Conservation (phyloP, 2,329 filamentous ascomycete genomes). For the Aspergillus oerlinghausenensis region DNA sequence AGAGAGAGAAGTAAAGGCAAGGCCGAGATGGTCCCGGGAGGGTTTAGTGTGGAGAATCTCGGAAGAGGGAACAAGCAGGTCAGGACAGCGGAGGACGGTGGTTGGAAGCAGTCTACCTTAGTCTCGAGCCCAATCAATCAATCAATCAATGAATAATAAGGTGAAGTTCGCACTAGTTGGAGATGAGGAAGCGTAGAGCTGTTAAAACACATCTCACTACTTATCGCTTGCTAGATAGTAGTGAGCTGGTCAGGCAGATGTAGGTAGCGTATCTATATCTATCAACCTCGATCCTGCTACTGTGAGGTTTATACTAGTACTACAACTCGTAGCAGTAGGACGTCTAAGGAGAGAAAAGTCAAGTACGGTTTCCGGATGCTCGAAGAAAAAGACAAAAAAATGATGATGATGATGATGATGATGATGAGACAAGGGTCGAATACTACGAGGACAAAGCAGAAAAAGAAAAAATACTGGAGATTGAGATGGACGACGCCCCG, state of each 20-base stretch:
- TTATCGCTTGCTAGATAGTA: neutral
- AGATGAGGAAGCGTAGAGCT: neutral
- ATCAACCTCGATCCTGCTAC: neutral
- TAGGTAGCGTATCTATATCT: neutral
- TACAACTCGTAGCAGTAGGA: neutral
- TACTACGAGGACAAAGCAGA: neutral
- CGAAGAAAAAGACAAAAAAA: neutral
- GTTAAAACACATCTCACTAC: neutral
- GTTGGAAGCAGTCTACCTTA: constrained; percentile 1
- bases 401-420: too few species aligned
- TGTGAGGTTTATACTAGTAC: neutral
- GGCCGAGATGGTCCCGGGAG: constrained; percentile 20
- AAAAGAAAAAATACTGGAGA: neutral
- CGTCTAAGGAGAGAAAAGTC: neutral
- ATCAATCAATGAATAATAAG: neutral
- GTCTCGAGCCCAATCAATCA: neutral
- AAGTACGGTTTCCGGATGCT: neutral
- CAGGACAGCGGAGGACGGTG: neutral
- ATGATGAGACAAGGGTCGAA: neutral
- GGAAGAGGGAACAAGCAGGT: constrained; percentile 12
- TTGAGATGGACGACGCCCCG: neutral
- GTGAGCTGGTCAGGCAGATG: neutral
- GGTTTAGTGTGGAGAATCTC: constrained; percentile 23
- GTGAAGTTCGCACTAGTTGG: neutral
- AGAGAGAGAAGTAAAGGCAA: constrained; percentile 14